These are phyloP conservation scores for Suhomyces pyralidae DNA, from an alignment of 805 yeast species.

Conservation along the genomic window DNA sequence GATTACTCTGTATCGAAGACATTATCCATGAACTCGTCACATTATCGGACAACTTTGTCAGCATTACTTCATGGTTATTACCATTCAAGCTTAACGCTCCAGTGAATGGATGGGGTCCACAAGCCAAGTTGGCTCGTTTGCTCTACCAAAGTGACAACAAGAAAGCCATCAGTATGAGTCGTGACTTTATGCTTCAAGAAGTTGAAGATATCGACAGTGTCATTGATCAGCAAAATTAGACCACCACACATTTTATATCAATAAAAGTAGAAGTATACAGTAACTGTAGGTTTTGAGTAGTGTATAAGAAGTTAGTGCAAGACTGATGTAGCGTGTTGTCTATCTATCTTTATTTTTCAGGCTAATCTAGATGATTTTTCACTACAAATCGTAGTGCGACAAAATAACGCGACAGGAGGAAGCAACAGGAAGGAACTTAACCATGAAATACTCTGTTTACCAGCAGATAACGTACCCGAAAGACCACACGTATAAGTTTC, in stretches of 20 bases:
- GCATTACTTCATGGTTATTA: slow-evolving; percentile 56
- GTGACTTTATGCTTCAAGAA: slow-evolving; percentile 63
- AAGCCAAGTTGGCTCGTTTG: slow-evolving; percentile 63
- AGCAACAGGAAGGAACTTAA: background rate
- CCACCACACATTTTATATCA: too few relatives aligned
- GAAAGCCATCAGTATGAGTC: slow-evolving; percentile 53
- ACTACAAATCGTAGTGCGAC: background rate
- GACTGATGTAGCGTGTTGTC: too few relatives aligned
- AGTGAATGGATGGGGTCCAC: slow-evolving; percentile 71
- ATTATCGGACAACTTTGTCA: slow-evolving; percentile 63
- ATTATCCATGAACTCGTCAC: slow-evolving; percentile 66
- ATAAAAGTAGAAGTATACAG: background rate
- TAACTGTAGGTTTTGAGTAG: background rate
- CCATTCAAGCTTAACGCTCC: slow-evolving; percentile 72
- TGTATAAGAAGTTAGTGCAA: too few relatives aligned
- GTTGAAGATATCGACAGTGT: slow-evolving; percentile 65
- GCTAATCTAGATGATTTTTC: background rate
- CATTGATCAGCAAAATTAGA: slow-evolving; percentile 61
- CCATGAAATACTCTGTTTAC: slow-evolving; percentile 9
- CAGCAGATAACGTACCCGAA: slow-evolving; percentile 18
- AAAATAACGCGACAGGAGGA: background rate
- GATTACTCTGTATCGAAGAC: slow-evolving; percentile 79
- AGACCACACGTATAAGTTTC: slow-evolving; percentile 40
- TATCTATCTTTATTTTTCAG: background rate
- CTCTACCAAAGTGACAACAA: slow-evolving; percentile 52